Conservation (phyloP, 2,329 filamentous ascomycete species). For the Ophioceras dolichostomum region DNA sequence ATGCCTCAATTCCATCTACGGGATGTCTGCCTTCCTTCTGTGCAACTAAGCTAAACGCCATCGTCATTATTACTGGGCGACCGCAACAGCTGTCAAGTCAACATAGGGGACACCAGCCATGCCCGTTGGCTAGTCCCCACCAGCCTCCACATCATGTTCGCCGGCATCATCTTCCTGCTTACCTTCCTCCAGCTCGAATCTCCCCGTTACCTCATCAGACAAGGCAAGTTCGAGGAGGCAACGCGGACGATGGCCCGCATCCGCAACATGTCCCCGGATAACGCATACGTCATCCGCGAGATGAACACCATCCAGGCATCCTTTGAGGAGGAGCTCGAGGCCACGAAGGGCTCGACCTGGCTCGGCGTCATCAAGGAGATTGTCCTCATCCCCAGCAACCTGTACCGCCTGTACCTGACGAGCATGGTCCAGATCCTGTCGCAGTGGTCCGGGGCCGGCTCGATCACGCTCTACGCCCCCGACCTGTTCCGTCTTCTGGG, state of each 20-base stretch:
- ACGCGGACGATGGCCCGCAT: slow-evolving; percentile 41
- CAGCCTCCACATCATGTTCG: slow-evolving; percentile 66
- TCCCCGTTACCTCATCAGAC: slow-evolving; percentile 58
- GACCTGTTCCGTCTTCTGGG: slow-evolving; percentile 64
- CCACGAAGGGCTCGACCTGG: slow-evolving; percentile 52
- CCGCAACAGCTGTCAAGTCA: slow-evolving; percentile 26
- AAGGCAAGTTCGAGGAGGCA: slow-evolving; percentile 46
- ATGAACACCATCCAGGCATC: slow-evolving; percentile 51
- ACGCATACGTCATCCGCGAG: slow-evolving; percentile 50
- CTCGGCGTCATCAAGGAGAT: slow-evolving; percentile 56
- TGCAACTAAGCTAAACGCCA: too few relatives aligned
- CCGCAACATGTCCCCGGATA: slow-evolving; percentile 44
- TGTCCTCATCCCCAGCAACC: slow-evolving; percentile 53
- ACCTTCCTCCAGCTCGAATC: slow-evolving; percentile 60
- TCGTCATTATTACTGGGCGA: too few relatives aligned
- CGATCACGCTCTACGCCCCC: slow-evolving; percentile 65
- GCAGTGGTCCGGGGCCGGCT: slow-evolving; percentile 63
- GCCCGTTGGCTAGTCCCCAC: slow-evolving; percentile 52
- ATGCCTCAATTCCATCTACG: too few relatives aligned
- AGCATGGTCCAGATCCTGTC: slow-evolving; percentile 57
- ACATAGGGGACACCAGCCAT: slow-evolving; percentile 32
- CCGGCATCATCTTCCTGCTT: slow-evolving; percentile 56
- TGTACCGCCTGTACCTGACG: slow-evolving; percentile 60
- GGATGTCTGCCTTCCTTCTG: too few relatives aligned
- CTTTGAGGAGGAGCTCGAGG: slow-evolving; percentile 60